A percentile compares a stretch with the other conserved stretches of the same genome.
phyloP scores from a whole-genome alignment of 257 asterid genomes.

The Ligustrum vulgare region DNA sequence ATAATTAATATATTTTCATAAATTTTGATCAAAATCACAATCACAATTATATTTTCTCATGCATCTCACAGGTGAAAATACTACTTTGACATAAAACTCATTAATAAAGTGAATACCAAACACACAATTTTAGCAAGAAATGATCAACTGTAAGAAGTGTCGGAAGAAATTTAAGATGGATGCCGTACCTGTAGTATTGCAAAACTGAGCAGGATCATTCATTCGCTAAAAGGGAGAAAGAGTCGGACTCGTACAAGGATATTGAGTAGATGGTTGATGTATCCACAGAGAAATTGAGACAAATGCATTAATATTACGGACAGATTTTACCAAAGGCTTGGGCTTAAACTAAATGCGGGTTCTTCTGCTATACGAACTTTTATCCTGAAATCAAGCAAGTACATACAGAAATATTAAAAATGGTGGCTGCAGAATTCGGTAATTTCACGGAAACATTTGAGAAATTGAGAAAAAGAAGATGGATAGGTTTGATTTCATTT shows the following conservation, averaged over 20 bases:
- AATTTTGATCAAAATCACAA: no score
- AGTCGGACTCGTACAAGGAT: no score
- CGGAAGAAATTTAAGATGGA: slow-evolving; percentile 10
- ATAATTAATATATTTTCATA: no score
- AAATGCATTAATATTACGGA: slow-evolving; percentile 20
- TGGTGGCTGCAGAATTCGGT: neutral
- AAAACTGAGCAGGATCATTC: neutral
- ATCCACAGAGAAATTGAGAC: neutral
- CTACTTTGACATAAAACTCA: no score
- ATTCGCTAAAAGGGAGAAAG: no score
- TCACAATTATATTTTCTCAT: no score
- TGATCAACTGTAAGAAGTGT: slow-evolving; percentile 13
- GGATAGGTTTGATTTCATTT: neutral
- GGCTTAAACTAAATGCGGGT: neutral
- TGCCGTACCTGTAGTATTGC: neutral
- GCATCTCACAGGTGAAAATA: no score
- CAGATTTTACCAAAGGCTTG: slow-evolving; percentile 11
- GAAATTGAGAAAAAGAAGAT: neutral
- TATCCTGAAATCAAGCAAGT: neutral
- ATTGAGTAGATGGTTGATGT: no score
- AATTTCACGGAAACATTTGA: neutral
- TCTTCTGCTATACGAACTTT: neutral
- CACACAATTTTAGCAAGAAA: neutral
- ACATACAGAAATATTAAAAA: no score
- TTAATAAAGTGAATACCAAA: no score